Evolutionary conservation across 2,329 filamentous ascomycete species (phyloP), one percentile per base, ranked within the genome.

Genomic region (Fusarium sp.): DNA sequence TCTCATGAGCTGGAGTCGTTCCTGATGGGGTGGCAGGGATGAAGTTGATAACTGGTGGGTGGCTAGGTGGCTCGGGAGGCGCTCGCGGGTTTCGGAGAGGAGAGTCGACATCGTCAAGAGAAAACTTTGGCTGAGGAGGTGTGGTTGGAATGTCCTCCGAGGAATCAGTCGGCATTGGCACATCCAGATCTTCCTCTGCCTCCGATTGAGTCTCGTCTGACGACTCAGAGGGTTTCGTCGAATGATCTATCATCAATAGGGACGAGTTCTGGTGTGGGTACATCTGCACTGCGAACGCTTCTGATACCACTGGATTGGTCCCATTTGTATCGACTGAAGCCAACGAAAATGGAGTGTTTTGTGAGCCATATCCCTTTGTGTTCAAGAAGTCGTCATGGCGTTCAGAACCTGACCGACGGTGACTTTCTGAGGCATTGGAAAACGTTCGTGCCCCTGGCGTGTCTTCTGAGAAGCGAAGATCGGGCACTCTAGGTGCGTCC

Each of bases 211-310:
- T 74, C 8, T 79, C 75, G 50, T 85, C 84, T 26, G 85, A 84
- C 51, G 80, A 82, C 63, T 87, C 86, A 0, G 86, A 87, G 30
- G 85, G 86, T 77, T 84, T 87, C 47, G 82, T 84, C 15, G 86
- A 86, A 77, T 90, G 87, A 72, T 90, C 83, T 36, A 92, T 87
- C 81, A 92, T 85, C 47, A 91, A 79, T 17, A 92, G 82, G 9
- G 90, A 92, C 54, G 87, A 90, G 74, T 91, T 92, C 75, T 92
- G 89, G 72, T 92, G 90, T 26, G 88, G 86, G 73, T 88, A 91
- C 75, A 92, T 89, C 68, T 86, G 89, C 62, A 92, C 86, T 44
- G 88, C 89, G 78, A 88, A 82, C 39, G 90, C 90, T 81, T 92
- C 89, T 2, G 89, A 90, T 45, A 92, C 87, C 73, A 91, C 90